phyloP scores from a whole-genome alignment of 1,284 basidiomycete species.

The Sporisorium iseilematis-ciliati region DNA sequence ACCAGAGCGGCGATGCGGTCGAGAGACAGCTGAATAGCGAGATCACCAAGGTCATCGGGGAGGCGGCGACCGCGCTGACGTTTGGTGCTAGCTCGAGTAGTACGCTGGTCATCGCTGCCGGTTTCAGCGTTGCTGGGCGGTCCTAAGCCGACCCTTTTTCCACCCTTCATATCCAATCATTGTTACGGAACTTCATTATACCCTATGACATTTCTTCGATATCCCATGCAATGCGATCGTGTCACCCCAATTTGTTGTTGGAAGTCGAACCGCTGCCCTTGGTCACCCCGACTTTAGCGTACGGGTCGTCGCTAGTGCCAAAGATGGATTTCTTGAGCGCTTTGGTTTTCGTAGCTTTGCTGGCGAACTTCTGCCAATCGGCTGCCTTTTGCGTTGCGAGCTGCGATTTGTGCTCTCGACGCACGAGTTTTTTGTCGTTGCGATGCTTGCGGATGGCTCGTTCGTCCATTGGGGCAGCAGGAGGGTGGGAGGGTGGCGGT shows the following conservation, averaged over 20 bases:
- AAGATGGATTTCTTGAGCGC: constrained; percentile 80
- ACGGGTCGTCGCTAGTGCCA: constrained; percentile 92
- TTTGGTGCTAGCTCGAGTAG: constrained; percentile 25
- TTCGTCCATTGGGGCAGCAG: constrained; percentile 18
- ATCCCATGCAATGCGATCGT: background rate
- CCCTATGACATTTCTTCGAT: background rate
- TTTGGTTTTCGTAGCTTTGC: constrained; percentile 79
- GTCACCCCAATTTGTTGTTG: background rate
- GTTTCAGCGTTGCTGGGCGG: constrained; percentile 18
- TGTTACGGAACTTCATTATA: background rate
- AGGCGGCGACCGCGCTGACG: constrained; percentile 55
- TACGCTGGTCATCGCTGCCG: constrained; percentile 58
- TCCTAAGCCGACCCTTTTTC: background rate
- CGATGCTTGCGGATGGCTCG: constrained; percentile 77
- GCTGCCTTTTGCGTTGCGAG: constrained; percentile 89
- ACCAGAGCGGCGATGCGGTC: constrained; percentile 23
- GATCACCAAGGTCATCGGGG: constrained; percentile 63
- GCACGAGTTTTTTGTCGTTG: constrained; percentile 94
- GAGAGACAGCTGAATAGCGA: constrained; percentile 56
- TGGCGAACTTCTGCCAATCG: constrained; percentile 97
- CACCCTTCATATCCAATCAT: background rate
- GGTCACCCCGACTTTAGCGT: constrained; percentile 78
- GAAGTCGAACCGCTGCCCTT: background rate
- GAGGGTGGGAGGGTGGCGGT: background rate
- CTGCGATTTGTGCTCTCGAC: constrained; percentile 85